These are phyloP conservation scores for Aureobasidium melanogenum DNA, from an alignment of 2,329 filamentous ascomycete genomes.

Conservation along the genomic window DNA sequence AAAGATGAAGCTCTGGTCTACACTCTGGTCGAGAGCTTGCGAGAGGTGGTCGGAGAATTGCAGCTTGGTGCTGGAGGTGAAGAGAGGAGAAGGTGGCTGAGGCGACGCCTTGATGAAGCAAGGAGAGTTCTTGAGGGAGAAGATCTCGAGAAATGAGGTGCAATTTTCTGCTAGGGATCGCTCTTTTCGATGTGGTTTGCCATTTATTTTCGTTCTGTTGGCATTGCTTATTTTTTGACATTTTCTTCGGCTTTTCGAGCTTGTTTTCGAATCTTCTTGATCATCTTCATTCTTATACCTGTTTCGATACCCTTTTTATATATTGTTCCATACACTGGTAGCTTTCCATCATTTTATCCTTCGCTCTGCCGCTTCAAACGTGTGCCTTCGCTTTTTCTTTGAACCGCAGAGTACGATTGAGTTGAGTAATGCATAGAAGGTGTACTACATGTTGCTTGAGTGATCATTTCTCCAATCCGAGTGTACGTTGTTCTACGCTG, in stretches of 20 bases:
- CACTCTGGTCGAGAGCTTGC: conserved; percentile 43
- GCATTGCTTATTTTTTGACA: neutral
- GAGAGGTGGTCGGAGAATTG: conserved; percentile 44
- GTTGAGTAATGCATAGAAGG: too few relatives aligned
- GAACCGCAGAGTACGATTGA: too few relatives aligned
- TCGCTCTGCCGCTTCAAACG: neutral
- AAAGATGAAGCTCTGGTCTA: conserved; percentile 48
- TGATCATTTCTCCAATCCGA: too few relatives aligned
- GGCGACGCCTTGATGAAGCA: conserved; percentile 66
- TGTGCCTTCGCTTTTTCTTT: neutral
- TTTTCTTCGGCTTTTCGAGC: too few relatives aligned
- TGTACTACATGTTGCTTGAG: too few relatives aligned
- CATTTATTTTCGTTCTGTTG: neutral
- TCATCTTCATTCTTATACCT: neutral
- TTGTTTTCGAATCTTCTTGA: neutral
- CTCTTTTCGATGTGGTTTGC: neutral
- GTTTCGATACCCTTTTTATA: neutral
- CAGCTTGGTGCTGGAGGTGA: conserved; percentile 39
- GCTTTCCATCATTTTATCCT: neutral
- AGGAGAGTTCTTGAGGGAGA: conserved; percentile 58
- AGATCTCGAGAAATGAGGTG: neutral
- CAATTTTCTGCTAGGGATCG: neutral
- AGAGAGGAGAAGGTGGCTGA: conserved; percentile 54
- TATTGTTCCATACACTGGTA: neutral
- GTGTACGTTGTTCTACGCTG: too few relatives aligned